A percentile compares a stretch with the other conserved stretches of the same genome.
These are phyloP conservation scores for Xanthoparmelia taractica DNA, from an alignment of 495 filamentous ascomycete genomes.

Conservation along the genomic window DNA sequence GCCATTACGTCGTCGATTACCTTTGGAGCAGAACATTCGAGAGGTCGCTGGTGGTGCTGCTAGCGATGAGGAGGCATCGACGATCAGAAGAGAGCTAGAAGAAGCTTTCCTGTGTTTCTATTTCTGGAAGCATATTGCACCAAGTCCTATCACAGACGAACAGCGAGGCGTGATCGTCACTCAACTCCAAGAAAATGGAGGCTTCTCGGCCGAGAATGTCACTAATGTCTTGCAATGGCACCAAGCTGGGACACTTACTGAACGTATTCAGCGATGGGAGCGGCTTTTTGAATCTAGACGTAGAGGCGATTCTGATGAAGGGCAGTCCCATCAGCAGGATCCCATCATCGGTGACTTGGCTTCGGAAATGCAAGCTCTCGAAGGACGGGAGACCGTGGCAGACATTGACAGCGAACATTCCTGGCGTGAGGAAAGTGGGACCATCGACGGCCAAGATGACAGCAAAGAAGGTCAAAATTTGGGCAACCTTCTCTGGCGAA, in stretches of 20 bases:
- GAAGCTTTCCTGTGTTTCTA: constrained; percentile 44
- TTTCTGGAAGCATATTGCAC: constrained; percentile 41
- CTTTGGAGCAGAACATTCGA: constrained; percentile 41
- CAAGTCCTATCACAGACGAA: constrained; percentile 11
- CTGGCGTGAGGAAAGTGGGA: constrained; percentile 7
- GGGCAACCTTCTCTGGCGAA: constrained; percentile 63
- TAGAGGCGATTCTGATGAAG: background rate
- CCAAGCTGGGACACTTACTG: background rate
- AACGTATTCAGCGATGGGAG: background rate
- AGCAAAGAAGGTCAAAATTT: constrained; percentile 60
- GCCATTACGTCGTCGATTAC: constrained; percentile 34
- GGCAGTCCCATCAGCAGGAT: background rate
- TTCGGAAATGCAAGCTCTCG: background rate
- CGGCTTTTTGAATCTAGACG: constrained; percentile 2
- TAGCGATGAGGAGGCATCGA: constrained; percentile 37
- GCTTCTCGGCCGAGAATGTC: background rate
- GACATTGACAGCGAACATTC: constrained; percentile 9
- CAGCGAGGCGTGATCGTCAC: background rate
- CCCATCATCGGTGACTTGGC: background rate
- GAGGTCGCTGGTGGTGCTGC: constrained; percentile 39
- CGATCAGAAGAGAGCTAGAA: constrained; percentile 46
- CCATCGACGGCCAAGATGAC: constrained; percentile 11
- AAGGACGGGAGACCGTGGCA: background rate
- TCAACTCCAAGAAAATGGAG: constrained; percentile 1
- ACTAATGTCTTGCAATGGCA: constrained; percentile 3